phyloP scores from a whole-genome alignment of 176 grass and related monocot species.

The Saccharum officinarum region DNA sequence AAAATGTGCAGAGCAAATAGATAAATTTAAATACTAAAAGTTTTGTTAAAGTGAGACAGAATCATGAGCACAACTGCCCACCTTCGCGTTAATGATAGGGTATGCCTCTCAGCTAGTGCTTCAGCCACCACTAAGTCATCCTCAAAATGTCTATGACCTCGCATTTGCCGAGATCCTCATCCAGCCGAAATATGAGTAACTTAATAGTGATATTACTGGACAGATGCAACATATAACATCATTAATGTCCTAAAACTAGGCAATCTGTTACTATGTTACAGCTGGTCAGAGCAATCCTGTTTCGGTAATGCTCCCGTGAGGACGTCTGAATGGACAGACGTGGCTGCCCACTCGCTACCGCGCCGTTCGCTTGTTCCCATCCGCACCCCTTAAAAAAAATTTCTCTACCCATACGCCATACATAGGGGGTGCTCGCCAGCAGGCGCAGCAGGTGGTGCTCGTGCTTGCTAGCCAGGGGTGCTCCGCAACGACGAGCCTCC shows the following conservation, averaged over 20 bases:
- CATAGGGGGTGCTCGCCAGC: too few species aligned
- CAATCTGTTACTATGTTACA: not conserved
- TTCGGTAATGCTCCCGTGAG: not conserved
- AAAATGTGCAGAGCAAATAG: slow-evolving; percentile 30
- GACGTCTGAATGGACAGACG: too few species aligned
- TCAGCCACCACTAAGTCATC: slow-evolving; percentile 83
- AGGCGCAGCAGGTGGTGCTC: too few species aligned
- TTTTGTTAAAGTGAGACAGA: slow-evolving; percentile 7
- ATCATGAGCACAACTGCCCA: slow-evolving; percentile 8
- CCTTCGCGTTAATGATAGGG: slow-evolving; percentile 61
- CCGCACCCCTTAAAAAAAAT: too few species aligned
- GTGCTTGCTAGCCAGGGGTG: too few species aligned
- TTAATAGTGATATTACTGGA: not conserved
- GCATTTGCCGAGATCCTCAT: slow-evolving; percentile 70
- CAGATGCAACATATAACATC: not conserved
- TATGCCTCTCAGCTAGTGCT: slow-evolving; percentile 63
- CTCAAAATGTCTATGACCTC: slow-evolving; percentile 62
- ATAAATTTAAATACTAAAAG: slow-evolving; percentile 3
- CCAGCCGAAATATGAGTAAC: slow-evolving; percentile 38
- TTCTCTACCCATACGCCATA: too few species aligned
- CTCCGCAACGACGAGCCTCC: too few species aligned
- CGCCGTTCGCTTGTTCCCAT: too few species aligned
- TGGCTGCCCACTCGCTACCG: too few species aligned
- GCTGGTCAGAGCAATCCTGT: not conserved
- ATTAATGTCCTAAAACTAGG: not conserved